phyloP scores from a whole-genome alignment of 768 basidiomycete genomes.

The Fibroporia radiculosa region DNA sequence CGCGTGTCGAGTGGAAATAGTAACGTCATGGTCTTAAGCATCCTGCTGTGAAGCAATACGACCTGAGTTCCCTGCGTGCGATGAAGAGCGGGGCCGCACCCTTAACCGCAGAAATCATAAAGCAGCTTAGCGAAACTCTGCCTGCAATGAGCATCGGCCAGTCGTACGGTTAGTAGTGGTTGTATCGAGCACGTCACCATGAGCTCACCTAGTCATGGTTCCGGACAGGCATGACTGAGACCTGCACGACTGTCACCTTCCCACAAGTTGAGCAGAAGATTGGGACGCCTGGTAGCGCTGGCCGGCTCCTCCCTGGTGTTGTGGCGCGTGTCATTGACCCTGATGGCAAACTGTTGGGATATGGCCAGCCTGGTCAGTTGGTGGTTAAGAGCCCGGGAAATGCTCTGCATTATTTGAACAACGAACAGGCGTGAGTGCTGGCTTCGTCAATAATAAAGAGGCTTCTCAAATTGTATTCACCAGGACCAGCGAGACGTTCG shows the following conservation, averaged over 20 bases:
- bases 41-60: constrained; percentile 31
- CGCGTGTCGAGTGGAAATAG: background rate
- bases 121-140: constrained; percentile 37
- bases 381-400: constrained; percentile 36
- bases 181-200: background rate
- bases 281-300: constrained; percentile 25
- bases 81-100: constrained; percentile 50
- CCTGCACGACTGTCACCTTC: constrained; percentile 29
- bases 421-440: constrained; percentile 17
- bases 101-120: constrained; percentile 41
- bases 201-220: background rate
- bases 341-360: constrained; percentile 35
- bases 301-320: constrained; percentile 37
- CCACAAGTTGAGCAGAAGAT: constrained; percentile 18
- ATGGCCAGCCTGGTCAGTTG: constrained; percentile 44
- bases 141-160: constrained; percentile 48
- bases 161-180: constrained; percentile 37
- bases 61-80: constrained; percentile 32
- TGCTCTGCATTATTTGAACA: constrained; percentile 27
- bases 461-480: background rate
- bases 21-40: constrained; percentile 28
- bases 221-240: constrained; percentile 31
- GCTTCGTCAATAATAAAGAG: background rate
- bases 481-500: constrained; percentile 7
- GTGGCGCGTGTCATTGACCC: constrained; percentile 35